These are phyloP conservation scores for Lactarius vividus DNA, from an alignment of 768 basidiomycete species.

Conservation along the genomic window DNA sequence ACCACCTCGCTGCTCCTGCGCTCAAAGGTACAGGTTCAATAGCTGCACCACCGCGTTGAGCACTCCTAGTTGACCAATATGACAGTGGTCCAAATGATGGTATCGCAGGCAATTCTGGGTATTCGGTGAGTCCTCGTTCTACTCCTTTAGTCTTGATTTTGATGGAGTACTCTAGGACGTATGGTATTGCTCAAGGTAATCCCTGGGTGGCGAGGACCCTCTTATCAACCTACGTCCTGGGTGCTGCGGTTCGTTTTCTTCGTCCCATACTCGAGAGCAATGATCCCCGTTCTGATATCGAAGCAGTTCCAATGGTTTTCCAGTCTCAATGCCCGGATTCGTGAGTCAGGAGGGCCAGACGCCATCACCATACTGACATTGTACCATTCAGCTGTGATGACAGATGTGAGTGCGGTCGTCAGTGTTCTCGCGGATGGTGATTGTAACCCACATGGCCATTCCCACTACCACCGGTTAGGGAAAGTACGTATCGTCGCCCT, in stretches of 20 bases:
- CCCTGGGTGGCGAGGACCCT: slow-evolving; percentile 41
- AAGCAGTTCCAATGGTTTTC: slow-evolving; percentile 54
- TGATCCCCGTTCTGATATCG: not conserved
- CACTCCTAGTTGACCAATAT: not conserved
- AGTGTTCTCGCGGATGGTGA: not conserved
- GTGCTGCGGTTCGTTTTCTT: slow-evolving; percentile 41
- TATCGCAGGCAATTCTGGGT: slow-evolving; percentile 64
- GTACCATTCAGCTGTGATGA: slow-evolving; percentile 18
- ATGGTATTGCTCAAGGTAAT: slow-evolving; percentile 54
- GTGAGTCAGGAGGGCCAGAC: slow-evolving; percentile 37
- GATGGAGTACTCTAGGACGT: slow-evolving; percentile 41
- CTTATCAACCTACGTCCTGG: slow-evolving; percentile 39
- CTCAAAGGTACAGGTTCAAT: slow-evolving; percentile 53
- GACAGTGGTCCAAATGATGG: slow-evolving; percentile 60
- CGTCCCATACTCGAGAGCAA: slow-evolving; percentile 24
- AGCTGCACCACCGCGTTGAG: not conserved
- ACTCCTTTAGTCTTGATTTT: not conserved
- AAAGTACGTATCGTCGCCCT: slow-evolving; percentile 33
- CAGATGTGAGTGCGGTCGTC: not conserved
- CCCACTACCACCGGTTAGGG: slow-evolving; percentile 31
- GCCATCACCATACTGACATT: slow-evolving; percentile 14
- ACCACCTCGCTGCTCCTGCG: slow-evolving; percentile 51
- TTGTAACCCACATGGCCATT: not conserved
- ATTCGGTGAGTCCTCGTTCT: slow-evolving; percentile 44
- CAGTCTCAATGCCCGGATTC: slow-evolving; percentile 48